Percentiles rank a stretch among this genome's conserved stretches.
These are phyloP conservation scores for Aspergillus puulaauensis DNA, from an alignment of 2,329 filamentous ascomycete species.

Conservation along the genomic window DNA sequence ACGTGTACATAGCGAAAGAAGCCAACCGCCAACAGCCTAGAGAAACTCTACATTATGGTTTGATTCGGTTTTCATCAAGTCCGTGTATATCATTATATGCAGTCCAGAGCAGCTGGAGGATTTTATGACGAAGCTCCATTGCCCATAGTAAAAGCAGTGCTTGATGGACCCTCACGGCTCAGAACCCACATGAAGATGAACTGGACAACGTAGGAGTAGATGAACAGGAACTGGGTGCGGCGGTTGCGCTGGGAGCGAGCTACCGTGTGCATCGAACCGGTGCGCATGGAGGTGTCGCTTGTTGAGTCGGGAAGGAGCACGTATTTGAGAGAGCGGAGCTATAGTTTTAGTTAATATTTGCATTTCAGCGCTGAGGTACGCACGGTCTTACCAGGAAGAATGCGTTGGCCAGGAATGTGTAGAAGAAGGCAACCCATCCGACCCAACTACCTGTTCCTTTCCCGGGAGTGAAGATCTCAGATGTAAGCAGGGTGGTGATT, in stretches of 20 bases:
- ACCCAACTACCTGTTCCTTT: slow-evolving; percentile 83
- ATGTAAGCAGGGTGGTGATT: slow-evolving; percentile 79
- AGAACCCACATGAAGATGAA: slow-evolving; percentile 90
- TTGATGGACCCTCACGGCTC: slow-evolving; percentile 52
- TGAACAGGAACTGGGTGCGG: slow-evolving; percentile 86
- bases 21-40: not conserved
- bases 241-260: slow-evolving; percentile 83
- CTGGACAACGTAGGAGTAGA: slow-evolving; percentile 93
- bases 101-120: not conserved
- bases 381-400: slow-evolving; percentile 76
- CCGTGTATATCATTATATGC: slow-evolving; percentile 23
- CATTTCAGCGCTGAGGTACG: not conserved
- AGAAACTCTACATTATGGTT: slow-evolving; percentile 9
- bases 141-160: slow-evolving; percentile 18
- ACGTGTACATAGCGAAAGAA: slow-evolving; percentile 6
- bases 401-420: slow-evolving; percentile 91
- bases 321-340: slow-evolving; percentile 95
- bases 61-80: slow-evolving; percentile 17
- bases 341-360: not conserved
- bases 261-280: slow-evolving; percentile 65
- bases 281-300: slow-evolving; percentile 61
- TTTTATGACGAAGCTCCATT: slow-evolving; percentile 16
- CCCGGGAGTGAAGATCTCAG: slow-evolving; percentile 74
- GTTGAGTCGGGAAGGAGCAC: slow-evolving; percentile 85
- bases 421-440: slow-evolving; percentile 84